Base-by-base conservation (phyloP, 1,139 yeast genomes). In the Eremothecium cymbalariae region DNA sequence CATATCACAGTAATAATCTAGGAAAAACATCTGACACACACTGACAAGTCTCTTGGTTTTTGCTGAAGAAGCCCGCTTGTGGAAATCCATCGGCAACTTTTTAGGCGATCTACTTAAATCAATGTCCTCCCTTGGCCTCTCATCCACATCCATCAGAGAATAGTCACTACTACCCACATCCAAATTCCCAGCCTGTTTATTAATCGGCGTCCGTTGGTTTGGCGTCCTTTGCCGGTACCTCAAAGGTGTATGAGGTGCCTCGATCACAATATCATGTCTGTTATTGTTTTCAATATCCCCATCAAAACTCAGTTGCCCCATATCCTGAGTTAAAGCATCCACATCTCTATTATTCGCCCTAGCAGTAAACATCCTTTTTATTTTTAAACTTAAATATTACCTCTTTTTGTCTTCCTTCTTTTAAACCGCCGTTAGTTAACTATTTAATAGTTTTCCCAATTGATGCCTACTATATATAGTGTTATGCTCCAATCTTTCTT, bases 1-100 rank as follows among this genome's bases (percentile, higher is more conserved):
- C 75, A 84, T 78, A 55, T 90, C 98, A 62, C 95, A 88, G 60
- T 93, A 93, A 60, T 88, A 86, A 58, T 93, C 98, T 43, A 93
- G 68, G 52, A 93, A 90, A 63, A 82, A 82, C 63, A 77, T 67
- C 46, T 77, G 82, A 33, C 70, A 64, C 15, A 90, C 96, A 40
- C 86, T 83, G 4, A 93, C 94, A 43, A 85, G 65, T 41, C 99
- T 69, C 55, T 81, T 82, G 6, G 94, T 85, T 51, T 84, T 85
- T 29, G 83, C 78, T 31, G 74, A 71, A 42, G 76, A 72, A 8
- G 86, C 78, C 51, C 74, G 76, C 37, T 64, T 62, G 45, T 68
- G 65, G 50, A 76, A 75, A 22, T 74, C 80, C 29, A 64, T 64
- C 32, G 70, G 71, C 30, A 68, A 52, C 41, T 65, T 60, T 35